These are phyloP conservation scores for Rhizopus sp. DNA, from an alignment of 371 early-diverging fungal species.

Conservation along the genomic window DNA sequence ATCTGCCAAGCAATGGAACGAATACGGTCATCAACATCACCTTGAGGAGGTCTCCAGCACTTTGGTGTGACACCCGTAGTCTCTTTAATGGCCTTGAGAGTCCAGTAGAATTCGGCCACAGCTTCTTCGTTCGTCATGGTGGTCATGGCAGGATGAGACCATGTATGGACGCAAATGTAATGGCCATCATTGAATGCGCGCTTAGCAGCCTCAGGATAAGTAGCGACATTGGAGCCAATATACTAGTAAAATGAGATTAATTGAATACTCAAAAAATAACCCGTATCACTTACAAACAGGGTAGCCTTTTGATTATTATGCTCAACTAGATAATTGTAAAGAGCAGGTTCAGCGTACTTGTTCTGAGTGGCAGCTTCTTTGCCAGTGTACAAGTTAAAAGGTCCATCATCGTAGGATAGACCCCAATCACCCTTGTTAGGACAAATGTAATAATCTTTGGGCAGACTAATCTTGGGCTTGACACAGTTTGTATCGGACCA, in stretches of 20 bases:
- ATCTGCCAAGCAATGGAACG: constrained; percentile 54
- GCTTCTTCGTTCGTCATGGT: constrained; percentile 51
- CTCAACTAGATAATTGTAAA: constrained; percentile 39
- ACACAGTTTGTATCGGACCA: constrained; percentile 29
- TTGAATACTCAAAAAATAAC: not conserved
- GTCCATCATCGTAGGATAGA: constrained; percentile 36
- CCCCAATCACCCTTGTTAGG: constrained; percentile 32
- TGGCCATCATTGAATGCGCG: constrained; percentile 33
- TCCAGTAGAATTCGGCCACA: constrained; percentile 62
- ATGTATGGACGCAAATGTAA: constrained; percentile 47
- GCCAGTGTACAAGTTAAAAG: constrained; percentile 21
- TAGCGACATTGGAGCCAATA: constrained; percentile 25
- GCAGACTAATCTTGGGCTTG: constrained; percentile 23
- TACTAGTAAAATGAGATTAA: constrained; percentile 16
- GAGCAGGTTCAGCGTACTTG: constrained; percentile 41
- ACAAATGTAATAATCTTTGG: constrained; percentile 25
- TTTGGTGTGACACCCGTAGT: constrained; percentile 55
- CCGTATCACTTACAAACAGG: constrained; percentile 32
- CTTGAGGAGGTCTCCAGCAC: constrained; percentile 60
- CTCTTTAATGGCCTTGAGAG: constrained; percentile 53
- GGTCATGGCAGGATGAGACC: constrained; percentile 62
- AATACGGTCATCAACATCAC: constrained; percentile 56
- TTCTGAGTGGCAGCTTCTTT: constrained; percentile 14
- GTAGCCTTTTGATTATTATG: constrained; percentile 29
- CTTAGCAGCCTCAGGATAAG: constrained; percentile 30